Evolutionary conservation across 2,329 filamentous ascomycete genomes (phyloP), one percentile per base, ranked within the genome.

Genomic region (Colletotrichum kahawae): DNA sequence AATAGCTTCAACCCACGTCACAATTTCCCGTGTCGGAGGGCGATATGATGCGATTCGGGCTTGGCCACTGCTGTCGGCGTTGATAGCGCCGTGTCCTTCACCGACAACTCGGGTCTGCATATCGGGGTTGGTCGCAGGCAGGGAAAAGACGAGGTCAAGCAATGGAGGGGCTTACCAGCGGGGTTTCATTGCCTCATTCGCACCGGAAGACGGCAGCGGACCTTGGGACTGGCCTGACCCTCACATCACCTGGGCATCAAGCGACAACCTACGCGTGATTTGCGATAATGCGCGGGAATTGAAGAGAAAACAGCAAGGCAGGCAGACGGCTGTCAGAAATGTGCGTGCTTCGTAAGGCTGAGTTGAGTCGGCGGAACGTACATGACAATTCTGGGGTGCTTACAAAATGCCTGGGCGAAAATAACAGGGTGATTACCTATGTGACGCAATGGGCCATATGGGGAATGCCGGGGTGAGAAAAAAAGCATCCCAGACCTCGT

Each of bases 1-100:
- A 72, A 75, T 64, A 75, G 69, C 69, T 51, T 75, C 72, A 72
- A 43, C 60, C 33, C 63, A 75, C 57, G 72, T 71, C 69, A 72
- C 48, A 54, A 59, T 43, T 29, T 31, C 71, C 67, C 59, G 63
- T 72, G 33, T 64, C 38, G 56, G 31, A 18, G 31, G n/a, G 24
- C 33, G n/a, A n/a, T 56, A 67, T 71, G 62, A 67, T 36, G 31
- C 71, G 54, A 62, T 9, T n/a, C 38, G 54, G 54, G 29, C 67
- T 65, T 71, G 62, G 67, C 34, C 13, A 38, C 60, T 33, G 67
- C 18, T 56, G 62, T 62, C 38, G 60, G 67, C 51, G 51, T 43
- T 36, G 38, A 56, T 33, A 13, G 10, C 21, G 65, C 21, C 48
- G 18, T 34, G 14, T 54, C 57, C 14, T 31, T 64, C 62, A 72